Percentiles rank a stretch among this genome's conserved stretches.
phyloP scores from a whole-genome alignment of 2,329 filamentous ascomycete species.

The Fusarium goolgardi region DNA sequence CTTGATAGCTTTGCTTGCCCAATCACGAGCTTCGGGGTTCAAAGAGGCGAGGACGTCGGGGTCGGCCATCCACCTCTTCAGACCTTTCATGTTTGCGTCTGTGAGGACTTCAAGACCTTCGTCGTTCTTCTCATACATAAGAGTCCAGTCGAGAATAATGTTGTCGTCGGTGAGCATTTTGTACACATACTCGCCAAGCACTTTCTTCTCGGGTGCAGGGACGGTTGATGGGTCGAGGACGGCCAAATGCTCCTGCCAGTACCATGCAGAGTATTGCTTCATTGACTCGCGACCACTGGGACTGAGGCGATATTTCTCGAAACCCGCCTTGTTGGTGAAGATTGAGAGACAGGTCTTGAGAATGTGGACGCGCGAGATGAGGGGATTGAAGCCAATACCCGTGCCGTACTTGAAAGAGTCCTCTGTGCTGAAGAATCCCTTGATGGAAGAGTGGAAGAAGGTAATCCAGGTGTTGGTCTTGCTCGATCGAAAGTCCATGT shows the following conservation, averaged over 20 bases:
- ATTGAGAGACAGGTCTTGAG: slow-evolving; percentile 55
- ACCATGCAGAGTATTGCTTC: slow-evolving; percentile 58
- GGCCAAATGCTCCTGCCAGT: slow-evolving; percentile 58
- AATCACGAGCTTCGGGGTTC: slow-evolving; percentile 46
- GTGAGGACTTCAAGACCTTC: slow-evolving; percentile 58
- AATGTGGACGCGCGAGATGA: slow-evolving; percentile 52
- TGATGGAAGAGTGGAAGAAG: slow-evolving; percentile 56
- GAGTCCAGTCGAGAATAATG: slow-evolving; percentile 56
- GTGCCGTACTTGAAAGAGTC: slow-evolving; percentile 41
- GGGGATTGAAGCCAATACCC: slow-evolving; percentile 52
- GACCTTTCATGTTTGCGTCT: slow-evolving; percentile 53
- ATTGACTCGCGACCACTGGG: slow-evolving; percentile 47
- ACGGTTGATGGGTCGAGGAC: slow-evolving; percentile 50
- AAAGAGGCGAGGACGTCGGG: slow-evolving; percentile 49
- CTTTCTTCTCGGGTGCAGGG: slow-evolving; percentile 47
- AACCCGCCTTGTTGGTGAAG: slow-evolving; percentile 52
- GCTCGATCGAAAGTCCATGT: slow-evolving; percentile 57
- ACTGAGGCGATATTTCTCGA: slow-evolving; percentile 46
- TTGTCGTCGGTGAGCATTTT: slow-evolving; percentile 54
- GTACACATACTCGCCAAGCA: slow-evolving; percentile 51
- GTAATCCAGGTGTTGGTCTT: slow-evolving; percentile 54
- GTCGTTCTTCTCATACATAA: slow-evolving; percentile 55
- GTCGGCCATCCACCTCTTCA: slow-evolving; percentile 54
- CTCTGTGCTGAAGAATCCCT: slow-evolving; percentile 54
- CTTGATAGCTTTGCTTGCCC: slow-evolving; percentile 46